These are phyloP conservation scores for Solanum corneliomulleri DNA, from an alignment of 257 asterid genomes.

Conservation along the genomic window DNA sequence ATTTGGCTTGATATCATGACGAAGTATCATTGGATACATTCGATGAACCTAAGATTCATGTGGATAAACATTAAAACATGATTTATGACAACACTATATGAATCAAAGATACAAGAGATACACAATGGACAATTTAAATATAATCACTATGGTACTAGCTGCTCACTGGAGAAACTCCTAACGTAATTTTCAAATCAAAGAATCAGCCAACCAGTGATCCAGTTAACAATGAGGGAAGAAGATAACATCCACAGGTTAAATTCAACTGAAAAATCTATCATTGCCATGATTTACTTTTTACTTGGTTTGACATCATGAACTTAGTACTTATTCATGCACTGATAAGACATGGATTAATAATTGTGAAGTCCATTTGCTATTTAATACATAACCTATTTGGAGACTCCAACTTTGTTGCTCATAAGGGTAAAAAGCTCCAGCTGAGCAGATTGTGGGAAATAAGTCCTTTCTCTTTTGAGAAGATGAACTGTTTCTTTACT, in stretches of 20 bases:
- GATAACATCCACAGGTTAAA: background rate
- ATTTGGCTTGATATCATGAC: conserved; percentile 41
- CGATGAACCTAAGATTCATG: conserved; percentile 50
- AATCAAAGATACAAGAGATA: background rate
- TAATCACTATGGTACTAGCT: background rate
- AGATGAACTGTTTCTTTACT: background rate
- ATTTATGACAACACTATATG: conserved; percentile 1
- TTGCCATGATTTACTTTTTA: background rate
- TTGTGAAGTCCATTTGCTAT: background rate
- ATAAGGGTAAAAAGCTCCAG: background rate
- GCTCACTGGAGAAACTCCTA: background rate
- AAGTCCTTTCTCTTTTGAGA: background rate
- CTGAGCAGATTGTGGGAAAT: background rate
- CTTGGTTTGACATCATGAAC: background rate
- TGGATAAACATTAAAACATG: conserved; percentile 10
- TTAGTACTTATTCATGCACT: background rate
- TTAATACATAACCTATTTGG: background rate
- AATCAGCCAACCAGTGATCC: background rate
- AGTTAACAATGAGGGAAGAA: background rate
- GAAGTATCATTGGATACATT: conserved; percentile 41
- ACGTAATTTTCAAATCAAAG: background rate
- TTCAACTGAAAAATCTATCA: background rate
- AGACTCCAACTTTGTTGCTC: background rate
- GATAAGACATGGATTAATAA: background rate
- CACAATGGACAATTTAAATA: background rate